Percentiles rank a stretch among this genome's conserved stretches.
Evolutionary conservation across 1,139 yeast species (phyloP).

Genomic region (Kodamaea arcana): DNA sequence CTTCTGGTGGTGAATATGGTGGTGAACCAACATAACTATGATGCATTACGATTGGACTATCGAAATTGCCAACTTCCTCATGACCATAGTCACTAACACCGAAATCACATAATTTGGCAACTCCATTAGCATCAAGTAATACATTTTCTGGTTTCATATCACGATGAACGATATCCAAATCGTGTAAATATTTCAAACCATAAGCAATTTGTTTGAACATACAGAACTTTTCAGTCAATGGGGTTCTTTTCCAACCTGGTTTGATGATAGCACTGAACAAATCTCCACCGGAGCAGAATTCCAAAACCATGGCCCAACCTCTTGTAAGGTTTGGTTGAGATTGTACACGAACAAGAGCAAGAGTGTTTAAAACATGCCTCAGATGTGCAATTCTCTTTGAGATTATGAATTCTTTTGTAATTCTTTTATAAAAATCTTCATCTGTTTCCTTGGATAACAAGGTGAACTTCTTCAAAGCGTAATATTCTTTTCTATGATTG

Average conservation of each 20-base stretch:
- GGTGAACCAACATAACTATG: conserved; percentile 68
- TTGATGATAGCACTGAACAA: conserved; percentile 41
- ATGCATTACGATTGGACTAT: conserved; percentile 42
- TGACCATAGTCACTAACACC: conserved; percentile 70
- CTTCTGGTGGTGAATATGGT: conserved; percentile 79
- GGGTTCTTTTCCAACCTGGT: conserved; percentile 46
- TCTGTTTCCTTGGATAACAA: conserved; percentile 58
- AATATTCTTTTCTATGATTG: conserved; percentile 36
- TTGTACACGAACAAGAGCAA: conserved; percentile 55
- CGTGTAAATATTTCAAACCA: conserved; percentile 53
- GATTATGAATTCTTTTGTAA: conserved; percentile 59
- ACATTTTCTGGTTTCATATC: conserved; percentile 69
- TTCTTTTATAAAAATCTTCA: conserved; percentile 62
- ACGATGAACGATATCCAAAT: conserved; percentile 54
- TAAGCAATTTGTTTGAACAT: conserved; percentile 56
- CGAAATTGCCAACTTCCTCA: conserved; percentile 49
- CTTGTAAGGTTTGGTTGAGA: conserved; percentile 51
- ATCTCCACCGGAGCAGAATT: conserved; percentile 57
- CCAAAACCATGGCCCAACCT: conserved; percentile 77
- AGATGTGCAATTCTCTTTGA: conserved; percentile 48
- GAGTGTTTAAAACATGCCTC: conserved; percentile 58
- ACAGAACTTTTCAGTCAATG: conserved; percentile 51
- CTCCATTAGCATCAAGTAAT: conserved; percentile 51
- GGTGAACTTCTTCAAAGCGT: conserved; percentile 65
- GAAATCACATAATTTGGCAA: conserved; percentile 70